Evolutionary conservation across 2,329 filamentous ascomycete species (phyloP), one percentile per base, ranked within the genome.

Genomic region (Colletotrichum siamense): DNA sequence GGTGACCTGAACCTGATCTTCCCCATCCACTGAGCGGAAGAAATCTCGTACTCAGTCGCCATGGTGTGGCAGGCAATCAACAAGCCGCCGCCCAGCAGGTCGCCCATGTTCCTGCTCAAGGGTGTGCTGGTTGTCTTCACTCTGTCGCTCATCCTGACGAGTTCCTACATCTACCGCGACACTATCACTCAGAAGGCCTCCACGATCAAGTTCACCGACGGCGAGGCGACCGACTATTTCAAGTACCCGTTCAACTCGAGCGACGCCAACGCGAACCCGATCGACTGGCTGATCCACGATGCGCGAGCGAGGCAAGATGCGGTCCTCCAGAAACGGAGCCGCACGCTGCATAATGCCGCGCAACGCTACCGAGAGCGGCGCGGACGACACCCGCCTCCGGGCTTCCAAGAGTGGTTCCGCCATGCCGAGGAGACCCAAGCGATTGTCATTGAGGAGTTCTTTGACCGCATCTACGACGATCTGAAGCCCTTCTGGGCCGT

Each of bases 401-500:
- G 90, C n/a, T 94, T 94, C 79, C 88, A 91, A 76, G 84, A 87
- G 63, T 93, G 92, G 92, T 88, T 91, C 79, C 82, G 85, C 36
- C 91, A 90, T 72, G 91, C 92, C 8, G 79, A 83, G 24, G 85
- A 89, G 30, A 85, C 85, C 59, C 84, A 91, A 44, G 88, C 90
- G n/a, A 82, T 92, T 71, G 85, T 93, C 12, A 86, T 93, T 52
- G 92, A 93, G 79, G 89, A 92, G 70, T 93, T 91, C 79, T 93
- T 92, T 83, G 90, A 92, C 80, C 91, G 91, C 75, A 91, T 93
- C 73, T 91, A 92, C 84, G 89, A 92, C 77, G 92, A 94, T 80
- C 80, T 93, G 69, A 85, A 89, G 62, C 92, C 92, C 3, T 92
- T 91, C 79, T 93, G 91, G 91, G 90, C 86, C 3, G 82, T 91